Evolutionary conservation across 1,284 basidiomycete species (phyloP).

Genomic region (Boletus albobrunnescens): DNA sequence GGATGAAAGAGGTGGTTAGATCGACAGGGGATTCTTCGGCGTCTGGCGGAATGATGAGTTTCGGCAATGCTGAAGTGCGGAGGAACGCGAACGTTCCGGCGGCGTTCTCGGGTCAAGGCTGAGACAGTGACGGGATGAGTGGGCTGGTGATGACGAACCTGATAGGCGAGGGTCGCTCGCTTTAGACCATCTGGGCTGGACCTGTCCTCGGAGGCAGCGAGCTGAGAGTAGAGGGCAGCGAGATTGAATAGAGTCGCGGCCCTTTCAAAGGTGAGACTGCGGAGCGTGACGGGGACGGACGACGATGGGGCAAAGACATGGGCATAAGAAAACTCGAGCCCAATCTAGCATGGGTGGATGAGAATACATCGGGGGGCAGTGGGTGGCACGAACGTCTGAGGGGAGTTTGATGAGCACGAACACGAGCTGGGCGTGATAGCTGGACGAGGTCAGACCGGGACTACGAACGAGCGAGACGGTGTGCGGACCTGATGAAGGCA

Average conservation of each 20-base stretch:
- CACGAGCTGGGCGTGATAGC: conserved; percentile 86
- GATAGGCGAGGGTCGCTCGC: conserved; percentile 65
- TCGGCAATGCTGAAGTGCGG: conserved; percentile 53
- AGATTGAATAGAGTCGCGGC: conserved; percentile 80
- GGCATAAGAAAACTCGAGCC: conserved; percentile 71
- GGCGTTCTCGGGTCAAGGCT: conserved; percentile 50
- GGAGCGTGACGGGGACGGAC: conserved; percentile 58
- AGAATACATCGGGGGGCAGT: conserved; percentile 7
- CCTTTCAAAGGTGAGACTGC: conserved; percentile 78
- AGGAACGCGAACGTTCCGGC: conserved; percentile 76
- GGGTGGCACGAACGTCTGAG: conserved; percentile 47
- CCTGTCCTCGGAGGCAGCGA: conserved; percentile 66
- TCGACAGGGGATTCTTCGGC: conserved; percentile 59
- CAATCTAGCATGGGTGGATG: conserved; percentile 52
- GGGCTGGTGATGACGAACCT: conserved; percentile 45
- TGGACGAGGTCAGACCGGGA: conserved; percentile 35
- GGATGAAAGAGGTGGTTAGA: conserved; percentile 60
- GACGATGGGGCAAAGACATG: conserved; percentile 56
- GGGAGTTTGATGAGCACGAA: conserved; percentile 76
- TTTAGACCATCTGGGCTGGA: conserved; percentile 74
- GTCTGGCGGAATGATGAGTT: conserved; percentile 47
- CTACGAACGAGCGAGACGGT: neutral
- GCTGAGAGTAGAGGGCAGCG: conserved; percentile 74
- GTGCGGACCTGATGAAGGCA: conserved; percentile 40
- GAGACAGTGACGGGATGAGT: neutral